These are phyloP conservation scores for Aureobasidium sp. DNA, from an alignment of 2,329 filamentous ascomycete genomes.

Conservation along the genomic window DNA sequence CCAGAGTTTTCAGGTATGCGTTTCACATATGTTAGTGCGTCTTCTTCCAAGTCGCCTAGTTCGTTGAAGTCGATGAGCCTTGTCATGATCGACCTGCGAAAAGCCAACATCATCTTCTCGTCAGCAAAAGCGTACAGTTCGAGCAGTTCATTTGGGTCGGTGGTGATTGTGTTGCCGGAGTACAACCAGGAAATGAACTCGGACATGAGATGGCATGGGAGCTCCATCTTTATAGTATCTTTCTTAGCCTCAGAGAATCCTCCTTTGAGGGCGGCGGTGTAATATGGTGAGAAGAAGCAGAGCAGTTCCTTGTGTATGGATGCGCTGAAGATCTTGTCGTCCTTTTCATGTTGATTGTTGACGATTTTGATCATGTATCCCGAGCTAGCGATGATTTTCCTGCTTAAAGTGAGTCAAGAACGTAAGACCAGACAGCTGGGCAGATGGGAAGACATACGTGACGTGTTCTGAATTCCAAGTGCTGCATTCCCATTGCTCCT, in stretches of 20 bases:
- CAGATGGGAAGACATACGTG: not conserved
- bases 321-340: not conserved
- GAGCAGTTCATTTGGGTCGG: not conserved
- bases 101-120: not conserved
- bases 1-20: not conserved
- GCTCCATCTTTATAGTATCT: not conserved
- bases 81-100: not conserved
- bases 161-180: not conserved
- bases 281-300: constrained; percentile 8
- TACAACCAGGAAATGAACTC: not conserved
- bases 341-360: too few species aligned
- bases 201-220: not conserved
- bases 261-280: not conserved
- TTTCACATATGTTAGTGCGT: not conserved
- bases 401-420: not conserved
- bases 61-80: not conserved
- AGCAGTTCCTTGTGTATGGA: not conserved
- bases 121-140: not conserved
- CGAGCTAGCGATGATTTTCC: not conserved
- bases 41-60: not conserved
- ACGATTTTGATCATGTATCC: not conserved
- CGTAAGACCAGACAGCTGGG: too few species aligned
- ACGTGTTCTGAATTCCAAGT: not conserved
- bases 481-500: not conserved
- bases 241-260: not conserved